Conservation (phyloP, 2,329 filamentous ascomycete species). For the Aureobasidium sp. region DNA sequence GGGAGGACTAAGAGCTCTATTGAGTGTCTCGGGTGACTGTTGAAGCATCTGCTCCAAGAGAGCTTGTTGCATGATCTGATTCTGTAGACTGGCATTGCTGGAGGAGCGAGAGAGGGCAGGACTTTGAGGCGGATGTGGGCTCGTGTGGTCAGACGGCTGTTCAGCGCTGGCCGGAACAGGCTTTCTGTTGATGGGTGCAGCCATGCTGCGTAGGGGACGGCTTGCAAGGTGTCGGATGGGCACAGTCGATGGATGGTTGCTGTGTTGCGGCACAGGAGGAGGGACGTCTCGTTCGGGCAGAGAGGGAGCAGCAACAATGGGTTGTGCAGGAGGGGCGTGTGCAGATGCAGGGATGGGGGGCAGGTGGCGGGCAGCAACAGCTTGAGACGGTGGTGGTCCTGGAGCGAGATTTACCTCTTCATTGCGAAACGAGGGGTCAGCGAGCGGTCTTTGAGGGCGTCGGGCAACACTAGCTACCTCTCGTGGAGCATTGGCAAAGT, state of each 20-base stretch:
- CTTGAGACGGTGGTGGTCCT: constrained; percentile 21
- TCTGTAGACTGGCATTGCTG: constrained; percentile 39
- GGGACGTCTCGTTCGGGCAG: constrained; percentile 21
- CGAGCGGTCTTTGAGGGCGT: constrained; percentile 35
- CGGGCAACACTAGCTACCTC: constrained; percentile 37
- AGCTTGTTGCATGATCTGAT: constrained; percentile 39
- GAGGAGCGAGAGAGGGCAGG: constrained; percentile 21
- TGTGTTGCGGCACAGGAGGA: constrained; percentile 23
- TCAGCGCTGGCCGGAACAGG: neutral
- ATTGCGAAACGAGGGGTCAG: constrained; percentile 50
- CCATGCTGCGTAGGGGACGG: neutral
- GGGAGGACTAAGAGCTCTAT: constrained; percentile 18
- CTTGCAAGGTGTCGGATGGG: neutral
- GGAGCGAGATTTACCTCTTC: constrained; percentile 34
- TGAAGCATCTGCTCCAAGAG: constrained; percentile 34
- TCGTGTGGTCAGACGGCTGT: neutral
- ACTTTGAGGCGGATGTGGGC: neutral
- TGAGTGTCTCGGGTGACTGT: constrained; percentile 23
- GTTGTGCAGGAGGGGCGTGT: constrained; percentile 29
- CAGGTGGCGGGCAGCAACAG: constrained; percentile 24
- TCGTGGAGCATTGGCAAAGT: constrained; percentile 23
- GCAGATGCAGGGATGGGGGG: constrained; percentile 43
- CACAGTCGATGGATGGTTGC: constrained; percentile 20
- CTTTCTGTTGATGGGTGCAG: constrained; percentile 1
- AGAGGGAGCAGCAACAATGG: constrained; percentile 14